A percentile compares a stretch with the other conserved stretches of the same genome.
Conservation (phyloP, 2,329 filamentous ascomycete species). For the Fusarium chuoi region DNA sequence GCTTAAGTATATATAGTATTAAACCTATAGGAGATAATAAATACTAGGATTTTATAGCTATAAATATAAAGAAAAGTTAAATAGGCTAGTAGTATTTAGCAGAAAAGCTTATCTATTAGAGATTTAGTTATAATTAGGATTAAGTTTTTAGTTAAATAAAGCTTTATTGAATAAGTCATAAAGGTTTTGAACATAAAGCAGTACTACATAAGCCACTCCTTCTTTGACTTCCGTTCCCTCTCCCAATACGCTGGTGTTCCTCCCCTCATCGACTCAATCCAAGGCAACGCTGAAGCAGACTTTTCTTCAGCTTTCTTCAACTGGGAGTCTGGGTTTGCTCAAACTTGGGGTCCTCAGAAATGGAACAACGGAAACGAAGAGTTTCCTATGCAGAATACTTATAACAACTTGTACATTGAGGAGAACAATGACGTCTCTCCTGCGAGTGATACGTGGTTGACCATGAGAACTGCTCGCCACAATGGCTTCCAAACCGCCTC, state of each 20-base stretch:
- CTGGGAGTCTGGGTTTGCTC: slow-evolving; percentile 44
- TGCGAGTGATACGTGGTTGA: slow-evolving; percentile 54
- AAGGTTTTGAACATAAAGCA: too few species aligned
- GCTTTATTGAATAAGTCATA: too few species aligned
- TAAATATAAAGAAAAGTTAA: too few species aligned
- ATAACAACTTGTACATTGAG: slow-evolving; percentile 58
- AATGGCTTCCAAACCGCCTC: slow-evolving; percentile 56
- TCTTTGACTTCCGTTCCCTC: slow-evolving; percentile 48
- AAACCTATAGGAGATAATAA: too few species aligned
- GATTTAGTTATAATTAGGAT: too few species aligned
- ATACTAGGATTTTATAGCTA: too few species aligned
- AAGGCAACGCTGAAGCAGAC: slow-evolving; percentile 47
- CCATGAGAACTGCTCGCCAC: slow-evolving; percentile 57
- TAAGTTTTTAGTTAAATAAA: too few species aligned
- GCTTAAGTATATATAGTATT: too few species aligned
- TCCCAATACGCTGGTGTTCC: slow-evolving; percentile 46
- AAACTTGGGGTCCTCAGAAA: slow-evolving; percentile 50
- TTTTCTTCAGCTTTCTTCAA: slow-evolving; percentile 51
- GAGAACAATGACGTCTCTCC: slow-evolving; percentile 47
- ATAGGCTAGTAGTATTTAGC: too few species aligned
- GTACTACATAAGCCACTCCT: slow-evolving; percentile 43
- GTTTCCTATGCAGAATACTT: slow-evolving; percentile 51
- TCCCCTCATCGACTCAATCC: slow-evolving; percentile 40
- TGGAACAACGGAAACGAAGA: slow-evolving; percentile 53
- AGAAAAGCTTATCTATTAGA: too few species aligned